Evolutionary conservation across 148 eudicot genomes (phyloP).

Genomic region (Rhododendron williamsianum): DNA sequence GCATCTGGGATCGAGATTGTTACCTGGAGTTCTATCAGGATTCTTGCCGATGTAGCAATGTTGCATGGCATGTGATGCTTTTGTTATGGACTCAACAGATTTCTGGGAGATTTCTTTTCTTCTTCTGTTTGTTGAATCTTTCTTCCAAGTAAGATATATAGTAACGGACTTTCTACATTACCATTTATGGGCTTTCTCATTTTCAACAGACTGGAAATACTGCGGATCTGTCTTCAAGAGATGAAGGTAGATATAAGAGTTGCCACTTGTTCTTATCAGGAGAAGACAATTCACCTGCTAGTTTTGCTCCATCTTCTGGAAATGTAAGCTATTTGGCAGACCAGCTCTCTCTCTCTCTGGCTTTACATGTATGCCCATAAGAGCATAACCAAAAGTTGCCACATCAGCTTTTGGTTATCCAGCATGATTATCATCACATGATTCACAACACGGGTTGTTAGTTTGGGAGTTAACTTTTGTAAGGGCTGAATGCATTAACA

Average conservation of each 20-base stretch:
- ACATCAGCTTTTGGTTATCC: no score
- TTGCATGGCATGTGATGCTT: neutral
- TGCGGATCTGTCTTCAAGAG: constrained; percentile 18
- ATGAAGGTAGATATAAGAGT: constrained; percentile 34
- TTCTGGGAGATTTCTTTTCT: no score
- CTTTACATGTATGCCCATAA: no score
- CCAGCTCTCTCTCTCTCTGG: neutral
- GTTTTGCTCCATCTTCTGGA: constrained; percentile 37
- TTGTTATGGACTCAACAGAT: neutral
- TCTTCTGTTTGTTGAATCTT: neutral
- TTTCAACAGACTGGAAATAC: constrained; percentile 24
- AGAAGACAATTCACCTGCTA: constrained; percentile 44
- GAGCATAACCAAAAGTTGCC: no score
- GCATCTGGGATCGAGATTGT: neutral
- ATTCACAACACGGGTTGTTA: neutral
- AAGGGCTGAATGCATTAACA: neutral
- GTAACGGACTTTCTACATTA: neutral
- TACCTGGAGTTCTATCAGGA: neutral
- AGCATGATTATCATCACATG: neutral
- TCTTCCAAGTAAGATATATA: neutral
- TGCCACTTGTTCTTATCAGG: constrained; percentile 64
- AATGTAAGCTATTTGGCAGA: constrained; percentile 38
- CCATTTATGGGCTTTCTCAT: constrained; percentile 28
- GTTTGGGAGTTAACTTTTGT: neutral
- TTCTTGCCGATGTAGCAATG: neutral